phyloP scores from a whole-genome alignment of 768 basidiomycete species.

The Leccinum imitatum region DNA sequence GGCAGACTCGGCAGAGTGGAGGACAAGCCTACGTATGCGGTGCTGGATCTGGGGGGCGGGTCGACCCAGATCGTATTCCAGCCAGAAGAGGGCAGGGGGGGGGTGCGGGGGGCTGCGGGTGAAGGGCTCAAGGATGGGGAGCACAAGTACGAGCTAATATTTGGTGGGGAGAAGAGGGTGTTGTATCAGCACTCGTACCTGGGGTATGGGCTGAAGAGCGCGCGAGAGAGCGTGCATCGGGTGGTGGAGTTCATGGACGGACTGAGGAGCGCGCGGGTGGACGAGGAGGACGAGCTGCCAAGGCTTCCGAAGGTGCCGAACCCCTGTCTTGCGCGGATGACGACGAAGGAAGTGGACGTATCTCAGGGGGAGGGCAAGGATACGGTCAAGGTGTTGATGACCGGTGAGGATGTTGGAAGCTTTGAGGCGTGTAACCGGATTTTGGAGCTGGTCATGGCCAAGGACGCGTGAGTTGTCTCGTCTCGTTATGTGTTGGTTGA shows the following conservation, averaged over 20 bases:
- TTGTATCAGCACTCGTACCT: constrained; percentile 98
- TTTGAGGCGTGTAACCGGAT: constrained; percentile 86
- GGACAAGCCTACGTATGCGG: constrained; percentile 63
- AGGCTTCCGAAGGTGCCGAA: constrained; percentile 41
- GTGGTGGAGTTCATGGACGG: constrained; percentile 84
- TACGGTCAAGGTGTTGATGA: constrained; percentile 76
- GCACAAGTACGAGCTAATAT: constrained; percentile 84
- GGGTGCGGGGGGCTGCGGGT: constrained; percentile 31
- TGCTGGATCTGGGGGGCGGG: constrained; percentile 94
- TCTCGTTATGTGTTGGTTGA: not conserved
- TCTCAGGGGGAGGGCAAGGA: constrained; percentile 40
- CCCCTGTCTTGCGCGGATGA: constrained; percentile 78
- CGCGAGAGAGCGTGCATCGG: constrained; percentile 79
- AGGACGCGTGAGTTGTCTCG: constrained; percentile 69
- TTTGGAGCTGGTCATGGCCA: constrained; percentile 88
- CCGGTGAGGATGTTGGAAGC: constrained; percentile 74
- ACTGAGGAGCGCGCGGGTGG: constrained; percentile 32
- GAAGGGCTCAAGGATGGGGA: constrained; percentile 70
- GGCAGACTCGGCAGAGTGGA: not conserved
- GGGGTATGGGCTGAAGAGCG: constrained; percentile 93
- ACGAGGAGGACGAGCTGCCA: not conserved
- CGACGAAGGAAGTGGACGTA: constrained; percentile 61
- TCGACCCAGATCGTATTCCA: constrained; percentile 98
- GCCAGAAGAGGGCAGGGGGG: constrained; percentile 57
- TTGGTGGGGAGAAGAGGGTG: constrained; percentile 67